Percentiles rank a stretch among this genome's conserved stretches.
These are phyloP conservation scores for Austropuccinia psidii DNA, from an alignment of 1,284 basidiomycete species.

Conservation along the genomic window DNA sequence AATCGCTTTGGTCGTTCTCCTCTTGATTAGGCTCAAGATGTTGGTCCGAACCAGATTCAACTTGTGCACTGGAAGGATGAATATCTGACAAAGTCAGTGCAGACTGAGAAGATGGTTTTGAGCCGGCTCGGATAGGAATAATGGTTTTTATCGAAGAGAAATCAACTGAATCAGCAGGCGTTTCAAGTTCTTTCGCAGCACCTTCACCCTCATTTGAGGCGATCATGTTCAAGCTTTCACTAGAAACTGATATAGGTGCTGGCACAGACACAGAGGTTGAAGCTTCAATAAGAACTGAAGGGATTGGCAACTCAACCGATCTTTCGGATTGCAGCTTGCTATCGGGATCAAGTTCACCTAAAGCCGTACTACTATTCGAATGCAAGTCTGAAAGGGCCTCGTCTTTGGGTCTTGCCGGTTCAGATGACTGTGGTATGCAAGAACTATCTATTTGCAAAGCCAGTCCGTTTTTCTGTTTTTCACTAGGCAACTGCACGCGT, in stretches of 20 bases:
- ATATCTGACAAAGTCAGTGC: background rate
- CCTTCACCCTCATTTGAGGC: background rate
- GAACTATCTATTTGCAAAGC: background rate
- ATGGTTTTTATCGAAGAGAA: background rate
- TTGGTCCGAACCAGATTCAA: background rate
- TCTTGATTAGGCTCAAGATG: too few species aligned
- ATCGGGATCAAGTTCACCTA: background rate
- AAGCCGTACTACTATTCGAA: background rate
- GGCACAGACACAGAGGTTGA: conserved; percentile 4
- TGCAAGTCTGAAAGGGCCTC: background rate
- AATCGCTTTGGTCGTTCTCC: conserved; percentile 29
- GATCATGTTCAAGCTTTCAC: too few species aligned
- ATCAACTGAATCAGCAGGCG: background rate
- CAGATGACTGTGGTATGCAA: background rate
- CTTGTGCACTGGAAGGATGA: background rate
- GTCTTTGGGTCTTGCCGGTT: background rate
- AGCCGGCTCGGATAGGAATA: background rate
- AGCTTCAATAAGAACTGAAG: conserved; percentile 24
- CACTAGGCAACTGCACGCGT: background rate
- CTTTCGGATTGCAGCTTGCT: background rate
- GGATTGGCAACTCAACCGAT: conserved; percentile 5
- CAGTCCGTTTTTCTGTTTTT: conserved; percentile 3
- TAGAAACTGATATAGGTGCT: too few species aligned
- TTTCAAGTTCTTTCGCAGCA: background rate
- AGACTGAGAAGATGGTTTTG: background rate